These are phyloP conservation scores for Isabelozyma pseudorhagii DNA, from an alignment of 805 yeast genomes.

Conservation along the genomic window DNA sequence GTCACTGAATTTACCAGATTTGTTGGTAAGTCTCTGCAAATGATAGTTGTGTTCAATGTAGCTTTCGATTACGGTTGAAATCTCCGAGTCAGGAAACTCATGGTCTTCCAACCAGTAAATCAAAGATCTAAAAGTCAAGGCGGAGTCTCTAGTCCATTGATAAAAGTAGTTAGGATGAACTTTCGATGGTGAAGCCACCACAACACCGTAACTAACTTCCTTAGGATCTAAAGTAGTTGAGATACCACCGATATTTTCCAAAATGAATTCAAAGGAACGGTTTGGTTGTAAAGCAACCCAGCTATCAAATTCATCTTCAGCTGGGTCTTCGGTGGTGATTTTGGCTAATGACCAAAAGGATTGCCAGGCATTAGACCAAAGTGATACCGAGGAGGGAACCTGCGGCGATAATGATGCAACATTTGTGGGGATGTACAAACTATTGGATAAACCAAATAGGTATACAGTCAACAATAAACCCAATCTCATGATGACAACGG, in stretches of 20 bases:
- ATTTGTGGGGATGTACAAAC: neutral
- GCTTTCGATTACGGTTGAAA: slow-evolving; percentile 39
- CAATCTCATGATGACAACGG: neutral
- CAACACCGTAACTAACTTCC: slow-evolving; percentile 60
- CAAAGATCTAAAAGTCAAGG: slow-evolving; percentile 69
- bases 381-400: neutral
- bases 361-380: neutral
- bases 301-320: slow-evolving; percentile 33
- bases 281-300: slow-evolving; percentile 49
- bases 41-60: slow-evolving; percentile 58
- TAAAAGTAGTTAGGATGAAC: slow-evolving; percentile 73
- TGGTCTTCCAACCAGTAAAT: slow-evolving; percentile 51
- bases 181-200: slow-evolving; percentile 82
- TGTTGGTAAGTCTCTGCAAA: slow-evolving; percentile 67
- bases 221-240: slow-evolving; percentile 22
- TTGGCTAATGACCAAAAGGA: neutral
- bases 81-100: slow-evolving; percentile 5
- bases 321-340: neutral
- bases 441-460: neutral
- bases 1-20: slow-evolving; percentile 58
- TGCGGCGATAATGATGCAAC: neutral
- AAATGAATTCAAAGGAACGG: slow-evolving; percentile 42
- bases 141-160: slow-evolving; percentile 91
- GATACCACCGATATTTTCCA: slow-evolving; percentile 56
- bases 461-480: neutral